Base-by-base conservation (phyloP, 805 yeast species). In the Ogataea paraovalis region DNA sequence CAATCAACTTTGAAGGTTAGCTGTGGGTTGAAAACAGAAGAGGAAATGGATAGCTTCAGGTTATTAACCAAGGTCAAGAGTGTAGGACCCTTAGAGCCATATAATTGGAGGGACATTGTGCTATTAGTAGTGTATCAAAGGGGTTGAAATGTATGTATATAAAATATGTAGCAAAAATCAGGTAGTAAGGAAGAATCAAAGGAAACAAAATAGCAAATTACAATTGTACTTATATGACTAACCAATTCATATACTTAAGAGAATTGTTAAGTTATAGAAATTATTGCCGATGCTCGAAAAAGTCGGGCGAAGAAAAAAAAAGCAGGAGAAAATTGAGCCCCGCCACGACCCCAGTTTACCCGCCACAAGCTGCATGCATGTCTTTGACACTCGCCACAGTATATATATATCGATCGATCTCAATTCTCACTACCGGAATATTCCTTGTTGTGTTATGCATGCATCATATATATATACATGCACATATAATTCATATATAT, bases 31-130 rank as follows among this genome's bases (percentile, higher is more conserved):
- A 55, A 70, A 14, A 65, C 64, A 4, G 65, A 51, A 1, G 71
- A 58, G 2, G 80, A 79, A 46, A 78, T 62, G 2, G 74, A 55
- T 14, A 75, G 56, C 56, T 79, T 78, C 53, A 75, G 59, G 55
- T 74, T 75, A 44, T 59, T 62, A 7, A 65, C 66, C 8, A 76
- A 58, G 4, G 73, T 62, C 19, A 52, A 45, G 10, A 57, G 44
- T n/a, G 58, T 41, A 18, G 60, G 48, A 38, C 65, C 65, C 39
- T 62, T 63, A 30, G 66, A 65, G 40, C 65, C 67, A 41, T 51
- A 62, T 20, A 71, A 28, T 50, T 69, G 64, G 19, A 66, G 40
- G 14, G 66, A 52, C 66, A 57, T 62, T 16, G 12, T 45, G 8
- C 18, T 23, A 25, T 25, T n/a, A n/a, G n/a, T n/a, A n/a, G n/a